Evolutionary conservation across 345 rosid species (phyloP).

Genomic region (Pistacia vera): DNA sequence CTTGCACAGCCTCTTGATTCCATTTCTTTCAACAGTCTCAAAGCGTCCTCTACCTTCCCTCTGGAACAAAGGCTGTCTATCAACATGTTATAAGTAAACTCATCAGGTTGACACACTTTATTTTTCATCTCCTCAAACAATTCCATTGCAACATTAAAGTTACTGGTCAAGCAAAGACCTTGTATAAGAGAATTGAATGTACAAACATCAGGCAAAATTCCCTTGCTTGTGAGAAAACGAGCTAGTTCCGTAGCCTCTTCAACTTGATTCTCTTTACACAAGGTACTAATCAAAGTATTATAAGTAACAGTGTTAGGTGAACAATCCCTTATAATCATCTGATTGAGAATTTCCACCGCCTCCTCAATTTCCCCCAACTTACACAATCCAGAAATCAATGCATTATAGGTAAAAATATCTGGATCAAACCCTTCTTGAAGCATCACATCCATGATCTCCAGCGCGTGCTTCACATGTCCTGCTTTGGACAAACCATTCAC

Average conservation of each 20-base stretch:
- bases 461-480: slow-evolving; percentile 76
- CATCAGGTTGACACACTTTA: slow-evolving; percentile 82
- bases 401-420: slow-evolving; percentile 74
- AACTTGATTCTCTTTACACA: slow-evolving; percentile 82
- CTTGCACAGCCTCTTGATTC: slow-evolving; percentile 76
- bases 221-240: slow-evolving; percentile 67
- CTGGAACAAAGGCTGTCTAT: slow-evolving; percentile 73
- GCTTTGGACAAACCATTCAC: slow-evolving; percentile 84
- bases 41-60: slow-evolving; percentile 70
- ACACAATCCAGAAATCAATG: slow-evolving; percentile 85
- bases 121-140: slow-evolving; percentile 81
- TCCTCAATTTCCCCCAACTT: slow-evolving; percentile 74
- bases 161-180: slow-evolving; percentile 69
- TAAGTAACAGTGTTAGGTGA: slow-evolving; percentile 86
- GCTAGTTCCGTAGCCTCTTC: slow-evolving; percentile 78
- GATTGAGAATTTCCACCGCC: slow-evolving; percentile 73
- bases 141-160: slow-evolving; percentile 61
- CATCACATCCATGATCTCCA: slow-evolving; percentile 88
- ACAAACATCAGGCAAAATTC: slow-evolving; percentile 69
- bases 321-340: slow-evolving; percentile 85
- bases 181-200: slow-evolving; percentile 85
- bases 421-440: slow-evolving; percentile 87
- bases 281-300: slow-evolving; percentile 79
- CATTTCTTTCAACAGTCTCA: slow-evolving; percentile 76
- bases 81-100: slow-evolving; percentile 79